phyloP scores from a whole-genome alignment of 768 basidiomycete species.

The Boletus barrowsii region DNA sequence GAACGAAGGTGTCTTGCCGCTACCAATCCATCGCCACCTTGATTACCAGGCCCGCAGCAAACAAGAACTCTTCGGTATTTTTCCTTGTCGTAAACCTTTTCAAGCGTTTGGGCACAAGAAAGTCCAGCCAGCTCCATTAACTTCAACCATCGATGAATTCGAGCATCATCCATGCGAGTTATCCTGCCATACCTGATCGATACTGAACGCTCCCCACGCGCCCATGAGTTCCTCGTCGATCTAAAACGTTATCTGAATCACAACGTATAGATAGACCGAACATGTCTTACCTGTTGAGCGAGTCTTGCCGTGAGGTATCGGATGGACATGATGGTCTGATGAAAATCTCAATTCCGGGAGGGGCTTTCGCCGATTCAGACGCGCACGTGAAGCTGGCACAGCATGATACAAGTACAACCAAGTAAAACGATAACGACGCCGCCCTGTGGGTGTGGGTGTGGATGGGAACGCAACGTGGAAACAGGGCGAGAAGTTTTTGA shows the following conservation, averaged over 20 bases:
- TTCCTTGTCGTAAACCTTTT: constrained; percentile 68
- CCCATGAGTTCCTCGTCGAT: constrained; percentile 96
- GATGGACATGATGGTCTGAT: constrained; percentile 42
- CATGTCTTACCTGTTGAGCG: constrained; percentile 62
- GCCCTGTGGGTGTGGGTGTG: neutral
- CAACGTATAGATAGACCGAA: neutral
- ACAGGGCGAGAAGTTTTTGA: neutral
- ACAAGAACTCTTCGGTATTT: constrained; percentile 80
- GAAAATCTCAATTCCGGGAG: neutral
- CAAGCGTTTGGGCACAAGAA: constrained; percentile 86
- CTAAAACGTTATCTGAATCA: constrained; percentile 35
- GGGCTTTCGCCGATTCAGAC: neutral
- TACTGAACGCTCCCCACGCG: constrained; percentile 81
- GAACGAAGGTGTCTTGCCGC: constrained; percentile 91
- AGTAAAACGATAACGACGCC: neutral
- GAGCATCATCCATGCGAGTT: neutral
- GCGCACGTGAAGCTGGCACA: neutral
- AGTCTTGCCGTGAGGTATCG: constrained; percentile 68
- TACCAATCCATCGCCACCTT: constrained; percentile 95
- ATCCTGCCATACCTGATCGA: constrained; percentile 69
- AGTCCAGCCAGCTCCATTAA: constrained; percentile 96
- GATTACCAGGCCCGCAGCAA: constrained; percentile 96
- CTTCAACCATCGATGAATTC: constrained; percentile 37
- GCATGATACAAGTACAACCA: constrained; percentile 7
- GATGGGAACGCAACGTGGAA: neutral